phyloP scores from a whole-genome alignment of 306 rosid genomes.

The Quercus engelmannii region DNA sequence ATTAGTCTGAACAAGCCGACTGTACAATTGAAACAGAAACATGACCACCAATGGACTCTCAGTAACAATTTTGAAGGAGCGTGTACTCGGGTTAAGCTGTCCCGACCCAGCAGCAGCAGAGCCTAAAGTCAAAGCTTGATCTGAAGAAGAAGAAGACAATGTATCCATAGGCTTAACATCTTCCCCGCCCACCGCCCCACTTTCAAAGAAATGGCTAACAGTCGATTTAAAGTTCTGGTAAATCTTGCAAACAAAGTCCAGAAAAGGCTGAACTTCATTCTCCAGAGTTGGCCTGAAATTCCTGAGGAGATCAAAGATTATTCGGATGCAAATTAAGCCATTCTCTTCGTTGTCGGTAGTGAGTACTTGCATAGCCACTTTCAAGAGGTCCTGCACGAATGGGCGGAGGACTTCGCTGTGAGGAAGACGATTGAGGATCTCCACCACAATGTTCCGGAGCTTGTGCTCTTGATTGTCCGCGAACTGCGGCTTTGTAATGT shows the following conservation, averaged over 20 bases:
- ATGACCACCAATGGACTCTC: constrained; percentile 98
- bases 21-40: constrained; percentile 92
- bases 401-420: constrained; percentile 98
- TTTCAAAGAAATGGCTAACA: constrained; percentile 87
- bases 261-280: constrained; percentile 88
- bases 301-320: constrained; percentile 89
- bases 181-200: constrained; percentile 49
- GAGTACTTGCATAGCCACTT: constrained; percentile 91
- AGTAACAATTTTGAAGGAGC: constrained; percentile 90
- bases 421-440: constrained; percentile 93
- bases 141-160: constrained; percentile 46
- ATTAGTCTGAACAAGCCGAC: constrained; percentile 91
- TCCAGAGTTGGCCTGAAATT: constrained; percentile 90
- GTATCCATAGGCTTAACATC: constrained; percentile 76
- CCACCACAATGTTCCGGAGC: constrained; percentile 88
- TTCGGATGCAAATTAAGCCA: constrained; percentile 82
- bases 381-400: constrained; percentile 91
- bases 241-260: constrained; percentile 90
- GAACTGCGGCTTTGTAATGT: constrained; percentile 82
- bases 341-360: constrained; percentile 96
- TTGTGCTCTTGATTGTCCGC: constrained; percentile 82
- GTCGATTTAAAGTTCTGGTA: constrained; percentile 85
- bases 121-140: constrained; percentile 42
- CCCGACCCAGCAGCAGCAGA: constrained; percentile 47
- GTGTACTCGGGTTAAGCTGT: constrained; percentile 89